Conservation (phyloP, 441 rosid genomes). For the Syzygium malaccense region DNA sequence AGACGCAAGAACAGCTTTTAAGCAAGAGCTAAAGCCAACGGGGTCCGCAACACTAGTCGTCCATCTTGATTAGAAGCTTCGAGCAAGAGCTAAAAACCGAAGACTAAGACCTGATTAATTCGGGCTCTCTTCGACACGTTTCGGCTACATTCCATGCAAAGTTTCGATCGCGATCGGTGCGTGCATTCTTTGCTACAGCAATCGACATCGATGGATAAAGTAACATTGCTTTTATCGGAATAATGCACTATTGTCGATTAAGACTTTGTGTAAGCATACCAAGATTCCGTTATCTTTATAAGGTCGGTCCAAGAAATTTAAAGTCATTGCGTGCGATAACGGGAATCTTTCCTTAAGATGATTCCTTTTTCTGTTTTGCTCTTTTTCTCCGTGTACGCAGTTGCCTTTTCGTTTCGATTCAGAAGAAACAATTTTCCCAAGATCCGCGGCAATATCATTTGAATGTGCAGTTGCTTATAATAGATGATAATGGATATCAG, state of each 20-base stretch:
- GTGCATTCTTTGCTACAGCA: neutral
- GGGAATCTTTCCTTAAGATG: neutral
- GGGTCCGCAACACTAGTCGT: neutral
- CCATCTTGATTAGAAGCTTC: neutral
- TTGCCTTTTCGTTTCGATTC: neutral
- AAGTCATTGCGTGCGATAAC: neutral
- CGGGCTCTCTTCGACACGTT: neutral
- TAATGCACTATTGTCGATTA: neutral
- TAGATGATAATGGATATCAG: accelerated
- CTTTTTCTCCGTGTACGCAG: neutral
- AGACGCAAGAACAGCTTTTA: neutral
- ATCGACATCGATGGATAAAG: neutral
- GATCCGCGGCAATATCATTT: neutral
- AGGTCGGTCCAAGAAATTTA: neutral
- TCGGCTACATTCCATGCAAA: neutral
- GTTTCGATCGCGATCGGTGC: neutral
- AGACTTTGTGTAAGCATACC: neutral
- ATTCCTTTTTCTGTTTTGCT: neutral
- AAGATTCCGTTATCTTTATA: neutral
- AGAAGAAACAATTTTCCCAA: neutral
- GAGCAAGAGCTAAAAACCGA: neutral
- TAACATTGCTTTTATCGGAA: neutral
- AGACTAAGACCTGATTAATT: neutral
- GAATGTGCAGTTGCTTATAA: neutral
- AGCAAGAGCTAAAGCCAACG: too few species aligned